These are phyloP conservation scores for Pisolithus thermaeus DNA, from an alignment of 1,284 basidiomycete genomes.

Conservation along the genomic window DNA sequence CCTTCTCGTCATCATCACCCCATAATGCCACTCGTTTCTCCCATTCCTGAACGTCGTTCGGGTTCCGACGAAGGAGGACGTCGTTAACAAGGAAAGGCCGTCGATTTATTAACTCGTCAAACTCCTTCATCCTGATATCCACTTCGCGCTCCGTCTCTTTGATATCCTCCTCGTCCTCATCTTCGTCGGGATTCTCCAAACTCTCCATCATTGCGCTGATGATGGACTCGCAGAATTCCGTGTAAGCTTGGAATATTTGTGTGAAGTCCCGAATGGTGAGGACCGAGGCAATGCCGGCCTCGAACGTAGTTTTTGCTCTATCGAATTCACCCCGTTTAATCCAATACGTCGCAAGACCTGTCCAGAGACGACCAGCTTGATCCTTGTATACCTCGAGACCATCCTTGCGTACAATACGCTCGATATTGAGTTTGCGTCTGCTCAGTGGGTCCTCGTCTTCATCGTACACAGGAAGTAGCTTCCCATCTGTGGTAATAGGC, in stretches of 20 bases:
- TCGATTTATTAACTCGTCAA: slow-evolving; percentile 93
- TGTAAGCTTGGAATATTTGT: slow-evolving; percentile 96
- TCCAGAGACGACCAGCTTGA: slow-evolving; percentile 95
- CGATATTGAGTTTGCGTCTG: slow-evolving; percentile 77
- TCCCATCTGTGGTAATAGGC: slow-evolving; percentile 45
- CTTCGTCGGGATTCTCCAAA: slow-evolving; percentile 61
- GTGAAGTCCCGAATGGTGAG: slow-evolving; percentile 97
- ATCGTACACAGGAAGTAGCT: slow-evolving; percentile 52
- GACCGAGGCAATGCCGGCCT: slow-evolving; percentile 78
- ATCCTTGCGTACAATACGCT: slow-evolving; percentile 78
- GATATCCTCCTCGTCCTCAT: slow-evolving; percentile 73
- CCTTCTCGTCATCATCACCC: slow-evolving; percentile 91
- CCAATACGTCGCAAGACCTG: slow-evolving; percentile 97
- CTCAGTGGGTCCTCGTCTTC: slow-evolving; percentile 81
- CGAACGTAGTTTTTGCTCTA: slow-evolving; percentile 82
- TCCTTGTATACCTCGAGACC: slow-evolving; percentile 90
- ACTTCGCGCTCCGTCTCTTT: slow-evolving; percentile 83
- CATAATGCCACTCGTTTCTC: slow-evolving; percentile 95
- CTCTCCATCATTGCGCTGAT: slow-evolving; percentile 91
- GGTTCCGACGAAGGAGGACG: slow-evolving; percentile 89
- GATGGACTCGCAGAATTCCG: slow-evolving; percentile 90
- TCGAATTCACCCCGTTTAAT: slow-evolving; percentile 96
- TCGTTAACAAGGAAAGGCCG: slow-evolving; percentile 97
- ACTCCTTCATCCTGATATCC: slow-evolving; percentile 87
- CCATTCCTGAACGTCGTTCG: slow-evolving; percentile 99